Percentiles rank a stretch among this genome's conserved stretches.
Conservation (phyloP, 2,329 filamentous ascomycete species). For the Fusarium agapanthi region DNA sequence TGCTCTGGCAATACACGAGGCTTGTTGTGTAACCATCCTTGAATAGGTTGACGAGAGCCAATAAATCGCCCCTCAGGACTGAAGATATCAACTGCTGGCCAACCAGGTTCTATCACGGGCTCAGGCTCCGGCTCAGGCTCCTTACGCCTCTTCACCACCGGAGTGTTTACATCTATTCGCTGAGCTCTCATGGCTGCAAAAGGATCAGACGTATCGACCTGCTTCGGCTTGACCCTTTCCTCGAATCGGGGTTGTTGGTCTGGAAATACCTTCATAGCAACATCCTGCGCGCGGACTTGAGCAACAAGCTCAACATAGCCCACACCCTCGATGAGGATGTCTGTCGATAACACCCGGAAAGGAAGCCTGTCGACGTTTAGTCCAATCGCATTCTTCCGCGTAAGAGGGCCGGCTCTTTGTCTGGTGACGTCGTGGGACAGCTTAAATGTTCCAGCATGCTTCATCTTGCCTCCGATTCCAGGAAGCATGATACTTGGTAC, state of each 20-base stretch:
- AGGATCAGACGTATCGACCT: conserved; percentile 23
- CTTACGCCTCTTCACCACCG: neutral
- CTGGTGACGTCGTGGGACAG: conserved; percentile 87
- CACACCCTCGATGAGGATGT: conserved; percentile 89
- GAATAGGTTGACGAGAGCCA: conserved; percentile 71
- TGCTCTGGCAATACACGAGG: conserved; percentile 59
- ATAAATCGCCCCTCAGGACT: conserved; percentile 86
- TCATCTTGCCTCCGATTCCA: conserved; percentile 65
- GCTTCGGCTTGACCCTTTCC: neutral
- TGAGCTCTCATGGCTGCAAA: conserved; percentile 40
- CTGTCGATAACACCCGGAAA: conserved; percentile 80
- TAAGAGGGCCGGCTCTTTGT: conserved; percentile 77
- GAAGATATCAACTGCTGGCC: conserved; percentile 84
- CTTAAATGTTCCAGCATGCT: conserved; percentile 77
- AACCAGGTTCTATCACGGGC: conserved; percentile 49
- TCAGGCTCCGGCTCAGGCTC: conserved; percentile 17
- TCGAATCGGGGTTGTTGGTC: neutral
- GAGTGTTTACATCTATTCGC: conserved; percentile 32
- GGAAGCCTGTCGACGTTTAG: conserved; percentile 75
- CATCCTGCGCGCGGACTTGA: conserved; percentile 74
- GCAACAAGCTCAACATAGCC: conserved; percentile 92
- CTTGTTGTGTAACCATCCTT: conserved; percentile 73
- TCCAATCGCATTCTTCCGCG: conserved; percentile 67
- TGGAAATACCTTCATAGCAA: conserved; percentile 27
- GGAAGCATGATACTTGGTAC: conserved; percentile 71